Percentiles rank a stretch among this genome's conserved stretches.
Conservation (phyloP, 768 basidiomycete genomes). For the Melanogaster broomeanus region DNA sequence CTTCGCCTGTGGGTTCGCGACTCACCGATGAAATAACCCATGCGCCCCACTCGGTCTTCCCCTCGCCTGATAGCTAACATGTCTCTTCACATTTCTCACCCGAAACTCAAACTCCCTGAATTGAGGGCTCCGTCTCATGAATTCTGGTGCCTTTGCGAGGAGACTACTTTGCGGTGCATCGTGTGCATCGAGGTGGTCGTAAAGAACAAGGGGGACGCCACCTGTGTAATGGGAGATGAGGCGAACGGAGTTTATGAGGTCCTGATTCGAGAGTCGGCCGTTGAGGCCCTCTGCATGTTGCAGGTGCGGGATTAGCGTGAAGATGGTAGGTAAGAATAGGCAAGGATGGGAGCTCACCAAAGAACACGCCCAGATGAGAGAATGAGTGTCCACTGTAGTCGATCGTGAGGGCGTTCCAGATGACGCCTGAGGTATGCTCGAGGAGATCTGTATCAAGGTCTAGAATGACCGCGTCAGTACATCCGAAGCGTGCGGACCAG, state of each 20-base stretch:
- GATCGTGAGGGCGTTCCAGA: conserved; percentile 94
- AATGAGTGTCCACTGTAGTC: conserved; percentile 98
- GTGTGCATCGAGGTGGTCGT: conserved; percentile 67
- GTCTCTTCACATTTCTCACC: conserved; percentile 67
- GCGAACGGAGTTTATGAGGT: conserved; percentile 82
- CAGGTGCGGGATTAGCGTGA: background rate
- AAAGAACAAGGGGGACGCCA: conserved; percentile 76
- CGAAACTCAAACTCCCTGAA: conserved; percentile 56
- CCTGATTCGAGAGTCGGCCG: conserved; percentile 94
- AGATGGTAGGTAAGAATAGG: conserved; percentile 3
- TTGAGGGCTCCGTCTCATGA: conserved; percentile 41
- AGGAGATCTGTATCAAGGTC: conserved; percentile 70
- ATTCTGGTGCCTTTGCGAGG: conserved; percentile 48
- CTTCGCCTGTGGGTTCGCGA: conserved; percentile 19
- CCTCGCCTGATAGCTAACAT: conserved; percentile 71
- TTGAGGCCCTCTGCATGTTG: conserved; percentile 81
- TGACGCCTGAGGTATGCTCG: conserved; percentile 73
- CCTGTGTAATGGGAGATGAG: conserved; percentile 72
- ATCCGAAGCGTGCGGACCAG: background rate
- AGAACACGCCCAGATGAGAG: conserved; percentile 93
- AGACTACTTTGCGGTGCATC: conserved; percentile 39
- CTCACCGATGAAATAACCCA: conserved; percentile 85
- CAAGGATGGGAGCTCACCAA: conserved; percentile 56
- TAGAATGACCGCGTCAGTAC: conserved; percentile 27
- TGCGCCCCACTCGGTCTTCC: conserved; percentile 89